Percentiles rank a stretch among this genome's conserved stretches.
Evolutionary conservation across 148 eudicot genomes (phyloP).

Genomic region (Chenopodium formosanum): DNA sequence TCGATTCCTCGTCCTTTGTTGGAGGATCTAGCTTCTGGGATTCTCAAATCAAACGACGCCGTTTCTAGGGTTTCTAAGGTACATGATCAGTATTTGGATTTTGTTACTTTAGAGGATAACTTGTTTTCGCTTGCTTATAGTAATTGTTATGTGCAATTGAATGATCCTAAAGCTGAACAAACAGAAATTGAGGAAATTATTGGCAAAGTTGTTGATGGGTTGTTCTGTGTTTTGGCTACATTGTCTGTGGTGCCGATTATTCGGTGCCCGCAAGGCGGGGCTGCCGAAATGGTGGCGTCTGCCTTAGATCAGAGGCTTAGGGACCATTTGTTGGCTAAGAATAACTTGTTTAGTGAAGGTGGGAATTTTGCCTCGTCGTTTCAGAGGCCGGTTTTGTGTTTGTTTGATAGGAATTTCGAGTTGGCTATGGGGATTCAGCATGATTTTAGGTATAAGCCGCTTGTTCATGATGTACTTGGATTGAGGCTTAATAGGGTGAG

Average conservation of each 20-base stretch:
- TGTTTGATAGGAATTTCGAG: slow-evolving; percentile 91
- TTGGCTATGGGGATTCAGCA: slow-evolving; percentile 80
- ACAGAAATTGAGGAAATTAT: slow-evolving; percentile 77
- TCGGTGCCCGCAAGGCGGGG: slow-evolving; percentile 85
- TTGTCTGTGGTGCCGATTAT: slow-evolving; percentile 85
- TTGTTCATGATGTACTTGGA: slow-evolving; percentile 92
- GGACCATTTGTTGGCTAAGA: slow-evolving; percentile 85
- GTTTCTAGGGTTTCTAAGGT: slow-evolving; percentile 71
- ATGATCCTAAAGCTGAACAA: slow-evolving; percentile 86
- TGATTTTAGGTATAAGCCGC: slow-evolving; percentile 92
- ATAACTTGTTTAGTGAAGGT: slow-evolving; percentile 84
- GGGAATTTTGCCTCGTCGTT: slow-evolving; percentile 65
- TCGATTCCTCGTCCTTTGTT: slow-evolving; percentile 70
- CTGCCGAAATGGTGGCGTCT: slow-evolving; percentile 93
- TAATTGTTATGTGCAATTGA: slow-evolving; percentile 76
- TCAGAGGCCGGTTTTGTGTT: slow-evolving; percentile 82
- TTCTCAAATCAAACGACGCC: slow-evolving; percentile 50
- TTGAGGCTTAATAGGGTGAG: slow-evolving; percentile 80
- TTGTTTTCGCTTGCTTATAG: slow-evolving; percentile 73
- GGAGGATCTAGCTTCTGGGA: slow-evolving; percentile 77
- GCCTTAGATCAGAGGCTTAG: slow-evolving; percentile 81
- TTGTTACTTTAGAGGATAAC: slow-evolving; percentile 79
- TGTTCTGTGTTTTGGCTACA: slow-evolving; percentile 88
- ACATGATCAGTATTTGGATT: slow-evolving; percentile 93
- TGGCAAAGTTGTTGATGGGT: slow-evolving; percentile 66